Evolutionary conservation across 2,329 filamentous ascomycete genomes (phyloP).

Genomic region (Calonectria montana): DNA sequence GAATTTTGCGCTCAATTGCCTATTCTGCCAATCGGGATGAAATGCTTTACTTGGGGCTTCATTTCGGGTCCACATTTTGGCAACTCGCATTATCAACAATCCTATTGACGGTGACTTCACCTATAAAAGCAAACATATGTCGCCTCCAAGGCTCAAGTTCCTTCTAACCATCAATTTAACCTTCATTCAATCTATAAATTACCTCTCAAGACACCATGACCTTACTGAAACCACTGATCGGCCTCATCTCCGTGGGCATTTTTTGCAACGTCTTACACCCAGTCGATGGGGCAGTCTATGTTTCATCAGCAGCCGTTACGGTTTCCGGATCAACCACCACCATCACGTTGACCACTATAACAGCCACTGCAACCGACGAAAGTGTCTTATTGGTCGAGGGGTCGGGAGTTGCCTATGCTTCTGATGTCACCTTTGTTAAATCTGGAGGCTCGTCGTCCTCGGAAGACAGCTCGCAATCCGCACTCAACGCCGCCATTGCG

Average conservation of each 20-base stretch:
- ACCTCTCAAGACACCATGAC: background rate
- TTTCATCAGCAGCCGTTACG: conserved; percentile 10
- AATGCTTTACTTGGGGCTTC: background rate
- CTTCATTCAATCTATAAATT: background rate
- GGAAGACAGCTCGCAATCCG: conserved; percentile 5
- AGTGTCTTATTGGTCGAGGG: conserved; percentile 11
- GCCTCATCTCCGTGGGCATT: background rate
- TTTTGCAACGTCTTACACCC: background rate
- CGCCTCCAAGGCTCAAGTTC: too few species aligned
- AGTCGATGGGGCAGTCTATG: conserved; percentile 3
- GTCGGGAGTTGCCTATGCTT: conserved; percentile 9
- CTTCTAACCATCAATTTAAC: background rate
- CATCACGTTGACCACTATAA: conserved; percentile 12
- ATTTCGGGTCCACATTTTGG: background rate
- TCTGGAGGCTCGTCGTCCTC: background rate
- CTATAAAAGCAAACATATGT: background rate
- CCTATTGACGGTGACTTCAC: background rate
- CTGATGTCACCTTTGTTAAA: conserved; percentile 12
- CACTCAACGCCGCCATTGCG: conserved; percentile 10
- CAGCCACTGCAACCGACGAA: conserved; percentile 12
- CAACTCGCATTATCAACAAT: background rate
- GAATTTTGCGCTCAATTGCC: background rate
- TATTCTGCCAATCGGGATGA: background rate
- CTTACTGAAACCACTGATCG: background rate
- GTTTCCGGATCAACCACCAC: conserved; percentile 15